phyloP scores from a whole-genome alignment of 1,139 yeast genomes.

The Tardiomyces digboiensis region DNA sequence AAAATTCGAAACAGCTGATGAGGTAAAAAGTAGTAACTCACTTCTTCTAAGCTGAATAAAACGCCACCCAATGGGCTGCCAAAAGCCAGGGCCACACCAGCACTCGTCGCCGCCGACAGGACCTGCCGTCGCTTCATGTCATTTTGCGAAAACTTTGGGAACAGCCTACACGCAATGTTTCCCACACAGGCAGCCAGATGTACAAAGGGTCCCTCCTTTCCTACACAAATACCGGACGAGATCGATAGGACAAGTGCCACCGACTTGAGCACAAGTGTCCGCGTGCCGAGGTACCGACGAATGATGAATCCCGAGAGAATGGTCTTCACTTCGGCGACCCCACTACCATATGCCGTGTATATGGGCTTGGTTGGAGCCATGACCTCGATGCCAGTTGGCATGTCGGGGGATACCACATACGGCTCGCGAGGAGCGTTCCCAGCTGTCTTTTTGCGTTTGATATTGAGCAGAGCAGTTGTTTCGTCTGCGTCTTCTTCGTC shows the following conservation, averaged over 20 bases:
- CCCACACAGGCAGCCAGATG: conserved; percentile 85
- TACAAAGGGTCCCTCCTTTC: conserved; percentile 82
- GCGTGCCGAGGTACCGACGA: conserved; percentile 66
- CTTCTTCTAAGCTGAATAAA: conserved; percentile 74
- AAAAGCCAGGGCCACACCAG: conserved; percentile 91
- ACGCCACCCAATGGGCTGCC: conserved; percentile 96
- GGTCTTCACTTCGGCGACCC: conserved; percentile 93
- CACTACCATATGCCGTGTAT: conserved; percentile 68
- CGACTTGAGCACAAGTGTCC: conserved; percentile 67
- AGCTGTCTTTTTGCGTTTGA: not conserved
- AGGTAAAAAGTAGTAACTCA: conserved; percentile 34
- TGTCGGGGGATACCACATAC: conserved; percentile 75
- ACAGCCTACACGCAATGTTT: conserved; percentile 48
- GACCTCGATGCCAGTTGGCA: conserved; percentile 23
- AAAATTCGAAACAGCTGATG: conserved; percentile 28
- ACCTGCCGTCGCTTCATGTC: conserved; percentile 41
- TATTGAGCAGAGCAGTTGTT: conserved; percentile 1
- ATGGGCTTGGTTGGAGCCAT: conserved; percentile 42
- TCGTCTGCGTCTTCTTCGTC: conserved; percentile 3
- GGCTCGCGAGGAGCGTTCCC: not conserved
- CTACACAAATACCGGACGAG: conserved; percentile 71
- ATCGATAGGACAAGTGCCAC: conserved; percentile 81
- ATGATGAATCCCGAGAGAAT: conserved; percentile 86
- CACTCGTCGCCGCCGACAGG: conserved; percentile 80
- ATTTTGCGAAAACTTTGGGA: conserved; percentile 35